These are phyloP conservation scores for Tritrichomonas foetus DNA, from an alignment of 208 protist species.

Conservation along the genomic window DNA sequence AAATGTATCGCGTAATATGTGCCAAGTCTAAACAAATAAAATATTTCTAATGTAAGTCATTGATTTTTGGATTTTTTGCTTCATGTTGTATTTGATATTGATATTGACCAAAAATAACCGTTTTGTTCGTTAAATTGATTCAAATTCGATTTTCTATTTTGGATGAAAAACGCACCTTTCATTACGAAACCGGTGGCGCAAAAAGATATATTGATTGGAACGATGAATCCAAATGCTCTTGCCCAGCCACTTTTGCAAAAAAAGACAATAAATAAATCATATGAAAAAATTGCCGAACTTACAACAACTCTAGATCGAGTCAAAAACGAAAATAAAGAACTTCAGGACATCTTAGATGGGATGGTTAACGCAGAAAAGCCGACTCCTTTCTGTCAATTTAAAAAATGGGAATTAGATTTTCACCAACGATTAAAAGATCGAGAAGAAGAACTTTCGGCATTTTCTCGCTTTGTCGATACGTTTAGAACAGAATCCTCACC, in stretches of 20 bases:
- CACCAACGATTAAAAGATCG: conserved; percentile 6
- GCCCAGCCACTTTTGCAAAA: not conserved
- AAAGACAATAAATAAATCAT: not conserved
- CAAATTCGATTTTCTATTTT: no score
- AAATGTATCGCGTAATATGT: no score
- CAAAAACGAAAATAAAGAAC: not conserved
- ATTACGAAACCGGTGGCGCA: no score
- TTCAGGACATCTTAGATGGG: not conserved
- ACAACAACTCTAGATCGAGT: not conserved
- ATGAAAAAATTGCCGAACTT: not conserved
- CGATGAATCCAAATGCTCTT: not conserved
- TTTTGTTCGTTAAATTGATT: no score
- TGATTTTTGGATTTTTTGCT: no score
- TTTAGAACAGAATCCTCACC: not conserved
- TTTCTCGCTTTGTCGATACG: not conserved
- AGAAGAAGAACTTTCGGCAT: not conserved
- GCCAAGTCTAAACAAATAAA: no score
- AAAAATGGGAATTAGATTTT: conserved; percentile 23
- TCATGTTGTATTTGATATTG: no score
- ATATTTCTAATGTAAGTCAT: no score
- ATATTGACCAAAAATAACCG: no score
- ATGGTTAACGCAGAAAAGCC: not conserved
- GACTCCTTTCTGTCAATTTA: not conserved
- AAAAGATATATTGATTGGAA: conserved; percentile 1
- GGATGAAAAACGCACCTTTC: no score